phyloP scores from a whole-genome alignment of 1,284 basidiomycete species.

The Flammula alnicola region DNA sequence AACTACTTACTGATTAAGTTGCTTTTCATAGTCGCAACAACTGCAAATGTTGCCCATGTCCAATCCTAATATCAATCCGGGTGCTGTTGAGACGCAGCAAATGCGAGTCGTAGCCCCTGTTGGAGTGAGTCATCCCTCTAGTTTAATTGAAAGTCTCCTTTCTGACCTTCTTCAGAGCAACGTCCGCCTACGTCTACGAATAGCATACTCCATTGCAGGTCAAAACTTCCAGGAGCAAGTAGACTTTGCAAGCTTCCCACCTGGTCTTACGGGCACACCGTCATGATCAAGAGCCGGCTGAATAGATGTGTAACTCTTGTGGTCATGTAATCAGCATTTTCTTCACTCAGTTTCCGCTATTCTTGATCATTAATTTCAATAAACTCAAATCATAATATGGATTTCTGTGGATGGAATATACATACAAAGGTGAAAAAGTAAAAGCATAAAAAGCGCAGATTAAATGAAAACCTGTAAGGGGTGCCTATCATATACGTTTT shows the following conservation, averaged over 20 bases:
- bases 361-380: slow-evolving; percentile 6
- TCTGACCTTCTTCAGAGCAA: slow-evolving; percentile 58
- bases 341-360: not conserved
- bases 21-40: slow-evolving; percentile 80
- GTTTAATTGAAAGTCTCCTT: not conserved
- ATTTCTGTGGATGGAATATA: slow-evolving; percentile 17
- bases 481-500: slow-evolving; percentile 88
- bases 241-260: slow-evolving; percentile 91
- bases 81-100: slow-evolving; percentile 90
- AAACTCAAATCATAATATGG: slow-evolving; percentile 5
- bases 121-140: slow-evolving; percentile 64
- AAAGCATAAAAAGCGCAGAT: slow-evolving; percentile 18
- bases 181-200: slow-evolving; percentile 84
- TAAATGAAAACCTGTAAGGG: slow-evolving; percentile 83
- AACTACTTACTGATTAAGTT: not conserved
- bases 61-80: slow-evolving; percentile 78
- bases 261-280: slow-evolving; percentile 65
- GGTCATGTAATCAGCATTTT: slow-evolving; percentile 11
- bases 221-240: slow-evolving; percentile 88
- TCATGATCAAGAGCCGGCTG: slow-evolving; percentile 25
- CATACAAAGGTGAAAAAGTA: slow-evolving; percentile 13
- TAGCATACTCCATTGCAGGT: slow-evolving; percentile 76
- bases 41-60: slow-evolving; percentile 99
- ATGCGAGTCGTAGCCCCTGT: slow-evolving; percentile 90
- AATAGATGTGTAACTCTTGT: slow-evolving; percentile 13